phyloP scores from a whole-genome alignment of 371 early-diverging fungal species.

The Coemansia sp. region DNA sequence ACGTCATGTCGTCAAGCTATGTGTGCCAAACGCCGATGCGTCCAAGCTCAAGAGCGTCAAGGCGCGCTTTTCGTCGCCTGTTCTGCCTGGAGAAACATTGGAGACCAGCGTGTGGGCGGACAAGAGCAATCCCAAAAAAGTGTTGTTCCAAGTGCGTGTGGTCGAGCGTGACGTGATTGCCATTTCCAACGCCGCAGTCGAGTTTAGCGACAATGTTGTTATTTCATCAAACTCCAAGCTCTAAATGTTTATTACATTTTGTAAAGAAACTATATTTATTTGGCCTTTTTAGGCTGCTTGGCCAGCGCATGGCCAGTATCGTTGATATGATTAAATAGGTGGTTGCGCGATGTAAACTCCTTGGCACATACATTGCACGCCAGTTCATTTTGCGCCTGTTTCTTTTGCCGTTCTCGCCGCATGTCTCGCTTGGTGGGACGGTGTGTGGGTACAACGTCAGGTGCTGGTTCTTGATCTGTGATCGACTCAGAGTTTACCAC shows the following conservation, averaged over 20 bases:
- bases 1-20: constrained; percentile 80
- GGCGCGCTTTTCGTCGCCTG: constrained; percentile 86
- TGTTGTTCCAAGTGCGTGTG: constrained; percentile 88
- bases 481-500: not conserved
- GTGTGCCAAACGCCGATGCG: constrained; percentile 65
- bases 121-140: constrained; percentile 60
- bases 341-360: constrained; percentile 56
- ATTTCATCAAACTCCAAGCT: constrained; percentile 31
- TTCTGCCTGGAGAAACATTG: constrained; percentile 95
- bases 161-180: constrained; percentile 82
- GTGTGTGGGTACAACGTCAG: not conserved
- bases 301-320: constrained; percentile 60
- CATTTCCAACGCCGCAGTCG: constrained; percentile 65
- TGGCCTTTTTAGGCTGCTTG: constrained; percentile 6
- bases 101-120: constrained; percentile 95
- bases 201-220: constrained; percentile 47
- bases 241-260: not conserved
- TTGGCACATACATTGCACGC: constrained; percentile 59
- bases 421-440: constrained; percentile 31
- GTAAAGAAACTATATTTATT: not conserved
- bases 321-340: constrained; percentile 62
- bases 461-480: not conserved
- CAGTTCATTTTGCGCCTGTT: constrained; percentile 18
- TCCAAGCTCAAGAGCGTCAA: constrained; percentile 79
- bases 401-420: constrained; percentile 43